Base-by-base conservation (phyloP, 176 grass and related monocot species). In the Otatea glauca region DNA sequence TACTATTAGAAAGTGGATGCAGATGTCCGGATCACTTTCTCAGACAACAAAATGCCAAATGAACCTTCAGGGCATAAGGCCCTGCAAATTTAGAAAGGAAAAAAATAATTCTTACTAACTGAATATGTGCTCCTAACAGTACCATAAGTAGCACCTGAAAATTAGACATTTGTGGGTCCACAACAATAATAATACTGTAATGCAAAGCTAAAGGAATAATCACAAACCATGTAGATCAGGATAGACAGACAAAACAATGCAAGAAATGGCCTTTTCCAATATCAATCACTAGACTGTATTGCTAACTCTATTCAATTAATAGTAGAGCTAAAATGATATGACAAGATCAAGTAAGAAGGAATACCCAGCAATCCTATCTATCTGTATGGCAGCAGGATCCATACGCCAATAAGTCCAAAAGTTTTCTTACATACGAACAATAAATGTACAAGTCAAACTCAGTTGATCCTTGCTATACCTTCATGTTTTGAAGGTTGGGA, bases 51-150 rank as follows among this genome's bases (percentile, higher is more conserved):
- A 27, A 88, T 66, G 68, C 14, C 25, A 68, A 84, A 84, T 70
- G 27, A 50, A 71, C 35, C 58, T 63, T 34, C 18, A 76, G 23
- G 37, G 44, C 24, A 90, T 48, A 60, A 86, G 20, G 23, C 47
- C 38, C 76, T 77, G 74, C 34, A 89, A 84, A 77, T 18, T 38
- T 54, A 64, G 20, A 32, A 80, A 78, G 25, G 35, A 37, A 45
- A 17, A 88, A 42, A 65, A 38, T 35, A 55, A 35, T 65, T 37
- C 55, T 23, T 18, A 59, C 9, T 20, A 79, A 18, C 38, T 72
- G 37, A 56, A 84, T 74, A 65, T 41, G 32, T 71, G 56, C 17
- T 37, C 43, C 38, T 17, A 77, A 56, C 16, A 68, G 32, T 59
- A 77, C 37, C 63, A 77, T 68, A 32, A 51, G 16, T 69, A 68